Conservation (phyloP, 2,329 filamentous ascomycete genomes). For the Scedosporium minutisporum region DNA sequence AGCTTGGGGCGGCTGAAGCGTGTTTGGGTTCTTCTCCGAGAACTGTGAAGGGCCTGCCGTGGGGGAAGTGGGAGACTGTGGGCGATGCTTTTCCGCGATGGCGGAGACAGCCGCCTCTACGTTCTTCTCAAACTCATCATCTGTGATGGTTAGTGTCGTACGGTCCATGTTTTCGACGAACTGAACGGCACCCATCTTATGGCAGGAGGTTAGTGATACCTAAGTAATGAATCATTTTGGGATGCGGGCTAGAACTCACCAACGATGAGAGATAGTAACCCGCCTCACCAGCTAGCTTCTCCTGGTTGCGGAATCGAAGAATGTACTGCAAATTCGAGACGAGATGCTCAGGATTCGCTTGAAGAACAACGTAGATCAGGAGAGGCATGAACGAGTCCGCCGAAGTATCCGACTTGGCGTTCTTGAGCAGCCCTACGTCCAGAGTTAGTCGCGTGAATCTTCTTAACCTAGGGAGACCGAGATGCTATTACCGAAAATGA, state of each 20-base stretch:
- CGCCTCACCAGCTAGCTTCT: constrained; percentile 93
- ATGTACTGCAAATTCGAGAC: constrained; percentile 99
- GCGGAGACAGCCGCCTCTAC: constrained; percentile 95
- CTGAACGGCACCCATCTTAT: constrained; percentile 79
- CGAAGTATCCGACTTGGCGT: constrained; percentile 86
- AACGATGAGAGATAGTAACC: constrained; percentile 96
- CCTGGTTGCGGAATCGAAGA: constrained; percentile 89
- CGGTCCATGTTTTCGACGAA: constrained; percentile 96
- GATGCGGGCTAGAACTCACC: constrained; percentile 34
- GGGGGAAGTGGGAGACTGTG: constrained; percentile 33
- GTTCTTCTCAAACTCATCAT: constrained; percentile 90
- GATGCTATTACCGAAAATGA: constrained; percentile 73
- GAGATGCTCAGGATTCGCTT: constrained; percentile 88
- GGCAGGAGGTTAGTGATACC: neutral
- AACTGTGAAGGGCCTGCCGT: constrained; percentile 6
- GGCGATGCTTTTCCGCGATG: constrained; percentile 80
- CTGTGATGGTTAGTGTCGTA: constrained; percentile 83
- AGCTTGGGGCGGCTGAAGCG: constrained; percentile 11
- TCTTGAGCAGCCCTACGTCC: constrained; percentile 65
- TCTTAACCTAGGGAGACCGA: too few species aligned
- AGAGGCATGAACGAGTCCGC: constrained; percentile 94
- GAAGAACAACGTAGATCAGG: constrained; percentile 89
- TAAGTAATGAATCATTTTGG: neutral
- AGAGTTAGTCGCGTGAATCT: constrained; percentile 3
- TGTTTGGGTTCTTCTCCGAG: constrained; percentile 35